phyloP scores from a whole-genome alignment of 2,329 filamentous ascomycete species.

The Stagonosporopsis vannaccii region DNA sequence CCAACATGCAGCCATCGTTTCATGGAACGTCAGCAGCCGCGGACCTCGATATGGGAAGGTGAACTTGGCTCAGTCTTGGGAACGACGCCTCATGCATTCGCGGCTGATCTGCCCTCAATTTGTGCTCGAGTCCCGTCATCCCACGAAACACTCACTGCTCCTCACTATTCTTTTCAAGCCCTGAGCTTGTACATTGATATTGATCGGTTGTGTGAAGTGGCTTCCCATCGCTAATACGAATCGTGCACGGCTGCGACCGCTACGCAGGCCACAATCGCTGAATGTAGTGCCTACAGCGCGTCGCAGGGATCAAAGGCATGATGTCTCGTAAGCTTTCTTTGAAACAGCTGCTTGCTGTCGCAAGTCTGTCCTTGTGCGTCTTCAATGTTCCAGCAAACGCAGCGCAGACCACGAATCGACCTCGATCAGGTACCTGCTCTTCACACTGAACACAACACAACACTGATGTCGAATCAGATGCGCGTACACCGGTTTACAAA shows the following conservation, averaged over 20 bases:
- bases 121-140: constrained; percentile 15
- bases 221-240: neutral
- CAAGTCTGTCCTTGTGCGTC: constrained; percentile 10
- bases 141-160: constrained; percentile 6
- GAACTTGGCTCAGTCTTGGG: constrained; percentile 27
- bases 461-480: constrained; percentile 15
- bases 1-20: neutral
- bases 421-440: constrained; percentile 13
- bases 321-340: constrained; percentile 6
- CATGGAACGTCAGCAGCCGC: constrained; percentile 5
- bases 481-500: constrained; percentile 20
- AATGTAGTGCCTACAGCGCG: neutral
- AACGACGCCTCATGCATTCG: constrained; percentile 17
- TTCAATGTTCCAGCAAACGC: constrained; percentile 18
- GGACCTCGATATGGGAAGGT: constrained; percentile 9
- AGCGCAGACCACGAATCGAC: constrained; percentile 1
- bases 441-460: neutral
- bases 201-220: constrained; percentile 20
- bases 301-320: constrained; percentile 1
- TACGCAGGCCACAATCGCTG: neutral
- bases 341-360: constrained; percentile 7
- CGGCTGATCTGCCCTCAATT: constrained; percentile 22
- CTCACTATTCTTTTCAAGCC: constrained; percentile 13
- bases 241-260: neutral
- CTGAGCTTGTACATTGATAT: constrained; percentile 16